Conservation (phyloP, 176 grass and related monocot species). For the Eleusine coracana region DNA sequence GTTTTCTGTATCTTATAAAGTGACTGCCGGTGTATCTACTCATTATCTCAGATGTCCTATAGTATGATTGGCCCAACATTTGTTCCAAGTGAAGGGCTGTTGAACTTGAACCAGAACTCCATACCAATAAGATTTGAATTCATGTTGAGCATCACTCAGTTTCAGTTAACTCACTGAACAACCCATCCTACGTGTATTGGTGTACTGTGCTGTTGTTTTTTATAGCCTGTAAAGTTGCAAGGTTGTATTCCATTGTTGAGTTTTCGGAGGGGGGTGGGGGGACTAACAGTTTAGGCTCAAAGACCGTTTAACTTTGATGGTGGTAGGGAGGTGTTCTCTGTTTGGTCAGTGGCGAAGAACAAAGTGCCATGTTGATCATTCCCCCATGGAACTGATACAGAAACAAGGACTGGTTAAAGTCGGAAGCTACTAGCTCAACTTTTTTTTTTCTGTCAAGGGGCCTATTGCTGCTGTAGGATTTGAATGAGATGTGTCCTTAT, state of each 20-base stretch:
- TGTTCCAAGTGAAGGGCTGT: neutral
- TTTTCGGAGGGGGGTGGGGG: neutral
- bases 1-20: constrained; percentile 40
- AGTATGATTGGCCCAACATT: neutral
- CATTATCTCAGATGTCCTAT: constrained; percentile 1
- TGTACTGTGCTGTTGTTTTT: constrained; percentile 15
- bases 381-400: constrained; percentile 5
- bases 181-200: neutral
- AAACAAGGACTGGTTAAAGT: constrained; percentile 36
- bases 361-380: constrained; percentile 38
- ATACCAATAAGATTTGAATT: constrained; percentile 17
- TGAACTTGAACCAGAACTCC: constrained; percentile 10
- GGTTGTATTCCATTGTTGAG: neutral
- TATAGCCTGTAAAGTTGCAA: neutral
- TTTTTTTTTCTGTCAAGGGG: constrained; percentile 30
- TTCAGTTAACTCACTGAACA: neutral
- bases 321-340: constrained; percentile 22
- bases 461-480: constrained; percentile 23
- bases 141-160: neutral
- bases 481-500: constrained; percentile 27
- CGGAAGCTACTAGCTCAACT: constrained; percentile 24
- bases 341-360: constrained; percentile 23
- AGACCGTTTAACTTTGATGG: constrained; percentile 36
- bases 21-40: constrained; percentile 12
- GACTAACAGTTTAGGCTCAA: neutral